phyloP scores from a whole-genome alignment of 139 green algal genomes.

The Closterium sp. region DNA sequence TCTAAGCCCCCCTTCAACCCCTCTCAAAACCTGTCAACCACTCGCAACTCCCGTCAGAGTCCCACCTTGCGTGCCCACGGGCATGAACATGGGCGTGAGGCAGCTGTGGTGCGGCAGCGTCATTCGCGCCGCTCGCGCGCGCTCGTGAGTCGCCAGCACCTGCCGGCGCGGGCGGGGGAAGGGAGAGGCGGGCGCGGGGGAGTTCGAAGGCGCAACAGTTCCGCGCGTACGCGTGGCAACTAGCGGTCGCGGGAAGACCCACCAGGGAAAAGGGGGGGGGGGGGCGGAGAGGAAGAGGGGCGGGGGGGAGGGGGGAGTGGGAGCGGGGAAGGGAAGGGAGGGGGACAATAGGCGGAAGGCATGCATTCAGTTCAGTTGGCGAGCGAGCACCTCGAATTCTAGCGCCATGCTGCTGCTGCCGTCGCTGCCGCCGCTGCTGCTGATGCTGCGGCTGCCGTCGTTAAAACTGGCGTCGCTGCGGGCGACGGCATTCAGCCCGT shows the following conservation, averaged over 20 bases:
- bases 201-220: background rate
- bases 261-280: background rate
- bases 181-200: too few species aligned
- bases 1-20: background rate
- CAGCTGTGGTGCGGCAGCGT: slow-evolving; percentile 80
- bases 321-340: too few species aligned
- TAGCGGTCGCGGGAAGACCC: background rate
- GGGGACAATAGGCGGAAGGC: background rate
- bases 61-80: slow-evolving; percentile 91
- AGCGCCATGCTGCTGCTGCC: background rate
- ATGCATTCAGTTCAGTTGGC: background rate
- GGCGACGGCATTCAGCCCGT: background rate
- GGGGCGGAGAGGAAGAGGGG: too few species aligned
- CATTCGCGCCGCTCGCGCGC: slow-evolving; percentile 72
- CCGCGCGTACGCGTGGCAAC: background rate
- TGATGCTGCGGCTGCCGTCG: background rate
- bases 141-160: slow-evolving; percentile 45
- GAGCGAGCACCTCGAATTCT: background rate
- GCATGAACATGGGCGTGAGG: slow-evolving; percentile 98
- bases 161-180: background rate
- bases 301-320: too few species aligned
- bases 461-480: background rate
- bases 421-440: background rate
- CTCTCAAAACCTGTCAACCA: background rate
- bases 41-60: background rate